A percentile compares a stretch with the other conserved stretches of the same genome.
phyloP scores from a whole-genome alignment of 805 yeast genomes.

The Naumovozyma baii region DNA sequence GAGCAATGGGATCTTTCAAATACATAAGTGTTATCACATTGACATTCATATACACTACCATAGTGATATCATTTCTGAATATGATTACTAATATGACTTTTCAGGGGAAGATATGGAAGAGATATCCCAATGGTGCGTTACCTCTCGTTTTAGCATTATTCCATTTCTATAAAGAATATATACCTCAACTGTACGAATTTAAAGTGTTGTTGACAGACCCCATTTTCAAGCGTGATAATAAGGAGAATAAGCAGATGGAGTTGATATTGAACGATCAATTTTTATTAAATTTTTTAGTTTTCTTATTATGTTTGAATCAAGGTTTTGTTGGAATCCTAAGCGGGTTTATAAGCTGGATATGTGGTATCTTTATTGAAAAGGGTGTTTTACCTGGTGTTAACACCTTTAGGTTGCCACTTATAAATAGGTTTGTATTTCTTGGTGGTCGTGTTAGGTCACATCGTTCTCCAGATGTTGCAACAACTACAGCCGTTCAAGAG shows the following conservation, averaged over 20 bases:
- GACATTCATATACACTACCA: constrained; percentile 40
- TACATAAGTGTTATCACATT: constrained; percentile 39
- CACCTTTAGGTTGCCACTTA: constrained; percentile 27
- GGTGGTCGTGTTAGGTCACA: too few relatives aligned
- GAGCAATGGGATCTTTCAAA: constrained; percentile 48
- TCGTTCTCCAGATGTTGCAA: too few relatives aligned
- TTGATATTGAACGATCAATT: constrained; percentile 30
- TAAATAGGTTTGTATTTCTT: constrained; percentile 17
- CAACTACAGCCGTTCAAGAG: too few relatives aligned
- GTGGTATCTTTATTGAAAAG: constrained; percentile 37
- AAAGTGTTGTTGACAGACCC: constrained; percentile 30
- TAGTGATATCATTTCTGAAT: constrained; percentile 31
- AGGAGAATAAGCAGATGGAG: constrained; percentile 10
- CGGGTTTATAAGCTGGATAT: constrained; percentile 34
- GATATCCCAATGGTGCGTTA: constrained; percentile 36
- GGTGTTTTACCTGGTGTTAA: constrained; percentile 37
- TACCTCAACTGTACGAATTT: constrained; percentile 35
- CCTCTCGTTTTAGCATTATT: constrained; percentile 33
- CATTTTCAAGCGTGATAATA: constrained; percentile 11
- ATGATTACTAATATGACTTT: constrained; percentile 21
- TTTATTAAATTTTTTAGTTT: constrained; percentile 22
- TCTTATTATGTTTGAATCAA: constrained; percentile 38
- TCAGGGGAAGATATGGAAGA: constrained; percentile 34
- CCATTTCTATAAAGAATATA: constrained; percentile 33
- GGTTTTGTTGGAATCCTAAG: constrained; percentile 31